Evolutionary conservation across 2,329 filamentous ascomycete genomes (phyloP), one percentile per base, ranked within the genome.

Genomic region (Microascus cirrosus): DNA sequence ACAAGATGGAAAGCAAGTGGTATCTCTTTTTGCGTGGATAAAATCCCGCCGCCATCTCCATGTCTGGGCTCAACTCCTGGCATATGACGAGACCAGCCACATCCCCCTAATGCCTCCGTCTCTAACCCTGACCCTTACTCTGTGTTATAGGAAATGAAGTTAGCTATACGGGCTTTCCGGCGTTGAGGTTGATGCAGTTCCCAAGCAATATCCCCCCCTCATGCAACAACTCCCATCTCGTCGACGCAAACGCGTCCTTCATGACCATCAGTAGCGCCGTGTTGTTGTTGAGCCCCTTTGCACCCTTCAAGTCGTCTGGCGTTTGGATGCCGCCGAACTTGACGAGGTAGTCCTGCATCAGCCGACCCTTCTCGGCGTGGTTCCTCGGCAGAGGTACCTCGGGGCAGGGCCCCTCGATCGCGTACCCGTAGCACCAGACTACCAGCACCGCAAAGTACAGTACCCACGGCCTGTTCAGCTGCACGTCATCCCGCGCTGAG

Each of bases 371-470:
- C 61, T 89, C 86, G 15, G 84, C 80, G 54, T 78, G 77, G 1
- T 77, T 85, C 42, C 69, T 71, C 58, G 88, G 82, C 22, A 74
- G 72, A 63, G 72, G 78, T 55, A 72, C 66, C 3, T 71, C 72
- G 7, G 78, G 74, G 59, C 89, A 82, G 0, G 90, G 82, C 0
- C 94, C 94, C 64, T 97, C 94, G 22, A 95, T 76, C 0, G 93
- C 91, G 68, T 85, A 96, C 2, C 92, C 93, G 66, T 97, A 99
- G 60, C 85, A 90, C 94, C 94, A 99, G 1, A 97, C 89, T 24
- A 96, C 90, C 15, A 99, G 78, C 0, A 86, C 85, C 1, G 94
- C 90, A 67, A 96, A 95, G 71, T 96, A 99, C 56, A 97, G 77
- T 12, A 96, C 91, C 93, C 94, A 99, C 0, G 93, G 90, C 18